A percentile compares a stretch with the other conserved stretches of the same genome.
These are phyloP conservation scores for Botrytis squamosa DNA, from an alignment of 2,329 filamentous ascomycete genomes.

Conservation along the genomic window DNA sequence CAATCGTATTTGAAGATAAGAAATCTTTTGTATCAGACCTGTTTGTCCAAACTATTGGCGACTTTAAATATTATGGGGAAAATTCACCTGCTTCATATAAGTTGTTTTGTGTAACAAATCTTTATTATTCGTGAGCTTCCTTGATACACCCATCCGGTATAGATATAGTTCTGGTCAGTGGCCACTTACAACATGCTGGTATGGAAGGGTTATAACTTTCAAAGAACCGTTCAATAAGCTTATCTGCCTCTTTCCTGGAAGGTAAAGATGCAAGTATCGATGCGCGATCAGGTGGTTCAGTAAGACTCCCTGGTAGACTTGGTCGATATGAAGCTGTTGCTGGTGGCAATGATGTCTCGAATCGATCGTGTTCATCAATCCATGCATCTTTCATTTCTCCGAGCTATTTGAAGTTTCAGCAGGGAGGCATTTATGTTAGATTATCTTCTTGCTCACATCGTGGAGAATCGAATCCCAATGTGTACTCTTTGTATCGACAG, in stretches of 20 bases:
- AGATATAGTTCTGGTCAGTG: background rate
- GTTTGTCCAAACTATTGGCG: background rate
- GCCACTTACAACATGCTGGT: background rate
- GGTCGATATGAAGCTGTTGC: background rate
- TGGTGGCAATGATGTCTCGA: background rate
- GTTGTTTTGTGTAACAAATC: background rate
- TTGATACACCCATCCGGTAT: background rate
- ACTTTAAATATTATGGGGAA: background rate
- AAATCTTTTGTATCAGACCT: background rate
- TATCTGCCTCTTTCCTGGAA: background rate
- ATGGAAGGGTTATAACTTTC: background rate
- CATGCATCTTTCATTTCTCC: background rate
- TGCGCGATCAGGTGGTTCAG: background rate
- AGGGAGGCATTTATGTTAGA: background rate
- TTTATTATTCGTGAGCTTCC: background rate
- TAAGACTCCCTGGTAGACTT: background rate
- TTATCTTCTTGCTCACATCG: slow-evolving; percentile 45
- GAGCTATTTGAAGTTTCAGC: background rate
- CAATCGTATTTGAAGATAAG: background rate
- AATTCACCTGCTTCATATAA: background rate
- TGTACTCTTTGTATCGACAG: slow-evolving; percentile 45
- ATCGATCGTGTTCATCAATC: background rate
- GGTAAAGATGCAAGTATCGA: background rate
- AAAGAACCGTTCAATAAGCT: background rate
- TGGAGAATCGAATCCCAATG: slow-evolving; percentile 60